Evolutionary conservation across 2,329 filamentous ascomycete species (phyloP), one percentile per base, ranked within the genome.

Genomic region (Hortaea sp.): DNA sequence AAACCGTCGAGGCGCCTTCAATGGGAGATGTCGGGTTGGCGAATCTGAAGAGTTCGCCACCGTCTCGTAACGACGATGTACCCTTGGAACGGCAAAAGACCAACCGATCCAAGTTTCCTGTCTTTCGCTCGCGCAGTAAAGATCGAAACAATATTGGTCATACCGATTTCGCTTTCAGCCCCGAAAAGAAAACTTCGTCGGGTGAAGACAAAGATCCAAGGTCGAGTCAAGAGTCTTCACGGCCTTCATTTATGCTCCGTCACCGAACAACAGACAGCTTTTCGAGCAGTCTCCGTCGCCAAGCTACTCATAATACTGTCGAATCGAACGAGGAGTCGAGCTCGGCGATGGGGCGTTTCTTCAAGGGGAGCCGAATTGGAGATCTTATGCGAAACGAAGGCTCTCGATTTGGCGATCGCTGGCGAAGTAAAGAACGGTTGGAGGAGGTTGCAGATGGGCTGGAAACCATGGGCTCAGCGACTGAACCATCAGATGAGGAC

Each of bases 291-390:
- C 66, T 58, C 12, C 44, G 46, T 9, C 57, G 67, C 56, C 12
- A 49, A 32, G 48, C 52, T 12, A 58, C 57, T 3, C 47, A 40
- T 5, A 51, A 49, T 3, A 46, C 43, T 5, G 40, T 34, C 9
- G 45, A 42, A 4, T 48, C 44, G 29, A 45, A 43, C 4, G 68
- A 65, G 49, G 68, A 72, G 35, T 61, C 65, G 5, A 57, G 61
- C 35, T 78, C 77, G 7, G 79, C 77, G 32, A 72, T 88, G 6
- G 78, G 82, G 38, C 80, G 55, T 7, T 82, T 95, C 41, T 84
- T 95, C 66, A 90, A 88, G 66, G 82, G 81, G 2, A 78, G 80
- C 42, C 75, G 84, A 46, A 80, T 90, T 51, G 85, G 87, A 50
- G 84, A 79, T 29, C 75, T 87, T 29, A 77, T 94, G 2, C 75